Base-by-base conservation (phyloP, 345 rosid species). In the Psidium guajava region DNA sequence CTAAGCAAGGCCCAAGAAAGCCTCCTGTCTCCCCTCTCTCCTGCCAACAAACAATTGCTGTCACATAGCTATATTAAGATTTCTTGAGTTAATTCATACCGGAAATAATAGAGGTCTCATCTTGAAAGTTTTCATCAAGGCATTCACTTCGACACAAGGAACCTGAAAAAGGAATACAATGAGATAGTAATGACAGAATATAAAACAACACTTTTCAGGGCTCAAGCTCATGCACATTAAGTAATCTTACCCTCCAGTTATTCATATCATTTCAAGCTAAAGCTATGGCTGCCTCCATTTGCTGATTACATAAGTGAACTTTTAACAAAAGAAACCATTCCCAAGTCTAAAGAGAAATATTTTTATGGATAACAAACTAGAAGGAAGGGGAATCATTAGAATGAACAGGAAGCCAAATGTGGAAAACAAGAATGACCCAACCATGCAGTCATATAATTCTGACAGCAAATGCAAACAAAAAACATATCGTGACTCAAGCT, bases 41-140 rank as follows among this genome's bases (percentile, higher is more conserved):
- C 83, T 82, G 59, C 83, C 47, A 36, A 18, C 47, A 4, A 18
- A 42, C 47, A 32, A 69, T 69, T 3, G 47, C 25, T 18, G 36
- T 36, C 24, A 9, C 82, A 27, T 21, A 69, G 18, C 27, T 57
- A 87, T n/a, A 87, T 81, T 42, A 53, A 84, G 83, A 15, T 69
- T 69, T 69, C 80, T 69, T 13, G 21, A 69, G 47, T 11, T 16
- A 51, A 74, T 80, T 83, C 92, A 86, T 91, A 97, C 98, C 84
- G 99, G 98, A 89, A 95, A 97, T 84, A 92, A 74, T 58, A 97
- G 87, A 86, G 97, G 98, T 88, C 91, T 94, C 98, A 95, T 95
- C 89, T 94, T 97, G 90, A 97, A 97, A 84, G 99, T 92, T 87
- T 90, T 95, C 99, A 97, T 97, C 89, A 97, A 89, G 84, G 98